Evolutionary conservation across 192 early-diverging fungal genomes (phyloP).

Genomic region (Mortierella hygrophila): DNA sequence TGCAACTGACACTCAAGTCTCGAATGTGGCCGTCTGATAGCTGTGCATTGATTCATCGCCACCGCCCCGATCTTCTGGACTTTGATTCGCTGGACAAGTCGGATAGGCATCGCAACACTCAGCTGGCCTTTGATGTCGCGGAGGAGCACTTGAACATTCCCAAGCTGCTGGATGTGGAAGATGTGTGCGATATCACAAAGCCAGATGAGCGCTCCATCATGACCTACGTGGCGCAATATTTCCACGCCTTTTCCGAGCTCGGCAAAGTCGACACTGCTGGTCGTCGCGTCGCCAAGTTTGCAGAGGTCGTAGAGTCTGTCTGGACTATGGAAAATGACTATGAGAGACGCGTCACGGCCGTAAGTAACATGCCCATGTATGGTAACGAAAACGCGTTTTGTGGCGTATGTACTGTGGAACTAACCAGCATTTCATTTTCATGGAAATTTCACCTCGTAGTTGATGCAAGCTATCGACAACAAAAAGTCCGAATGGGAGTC

Average conservation of each 20-base stretch:
- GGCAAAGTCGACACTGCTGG: slow-evolving; percentile 92
- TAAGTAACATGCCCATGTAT: slow-evolving; percentile 26
- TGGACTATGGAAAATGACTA: slow-evolving; percentile 98
- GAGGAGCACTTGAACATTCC: slow-evolving; percentile 90
- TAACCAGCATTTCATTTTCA: background rate
- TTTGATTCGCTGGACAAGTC: slow-evolving; percentile 88
- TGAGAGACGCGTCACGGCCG: slow-evolving; percentile 81
- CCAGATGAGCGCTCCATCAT: slow-evolving; percentile 97
- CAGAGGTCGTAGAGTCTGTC: slow-evolving; percentile 86
- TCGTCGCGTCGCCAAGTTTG: slow-evolving; percentile 93
- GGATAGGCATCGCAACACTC: slow-evolving; percentile 87
- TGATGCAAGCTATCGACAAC: slow-evolving; percentile 77
- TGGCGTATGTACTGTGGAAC: background rate
- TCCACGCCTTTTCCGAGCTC: slow-evolving; percentile 95
- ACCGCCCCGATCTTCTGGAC: slow-evolving; percentile 95
- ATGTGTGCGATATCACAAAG: slow-evolving; percentile 92
- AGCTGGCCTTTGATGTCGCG: slow-evolving; percentile 96
- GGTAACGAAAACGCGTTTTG: background rate
- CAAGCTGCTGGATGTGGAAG: slow-evolving; percentile 95
- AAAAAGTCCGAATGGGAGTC: slow-evolving; percentile 78
- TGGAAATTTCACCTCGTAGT: slow-evolving; percentile 18
- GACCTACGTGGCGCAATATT: slow-evolving; percentile 99
- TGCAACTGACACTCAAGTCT: background rate
- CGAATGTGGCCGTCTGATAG: slow-evolving; percentile 40
- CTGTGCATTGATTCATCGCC: slow-evolving; percentile 96